Percentiles rank a stretch among this genome's conserved stretches.
Evolutionary conservation across 257 asterid genomes (phyloP).

Genomic region (Nicotiana sylvestris): DNA sequence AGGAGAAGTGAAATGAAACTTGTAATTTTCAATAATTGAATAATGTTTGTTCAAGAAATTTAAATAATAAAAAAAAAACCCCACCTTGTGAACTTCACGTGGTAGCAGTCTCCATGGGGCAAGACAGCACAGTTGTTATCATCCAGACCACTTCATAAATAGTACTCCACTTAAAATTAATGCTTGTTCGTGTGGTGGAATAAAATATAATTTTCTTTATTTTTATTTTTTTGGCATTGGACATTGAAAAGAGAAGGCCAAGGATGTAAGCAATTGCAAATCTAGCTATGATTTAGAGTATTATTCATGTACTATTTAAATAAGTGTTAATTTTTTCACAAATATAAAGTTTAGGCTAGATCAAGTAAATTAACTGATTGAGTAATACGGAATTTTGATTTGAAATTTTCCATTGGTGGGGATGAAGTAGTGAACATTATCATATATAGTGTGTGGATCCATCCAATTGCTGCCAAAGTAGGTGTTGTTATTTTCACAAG

Average conservation of each 20-base stretch:
- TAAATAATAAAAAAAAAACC: not conserved
- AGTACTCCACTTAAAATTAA: not conserved
- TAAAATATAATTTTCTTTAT: too few relatives aligned
- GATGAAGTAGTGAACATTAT: not conserved
- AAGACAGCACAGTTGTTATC: constrained; percentile 15
- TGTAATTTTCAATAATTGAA: not conserved
- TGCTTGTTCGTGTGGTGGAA: not conserved
- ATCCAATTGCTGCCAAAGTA: not conserved
- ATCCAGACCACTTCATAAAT: not conserved
- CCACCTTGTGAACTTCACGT: constrained; percentile 41
- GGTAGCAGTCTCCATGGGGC: constrained; percentile 32
- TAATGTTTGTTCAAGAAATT: not conserved
- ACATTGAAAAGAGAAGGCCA: not conserved
- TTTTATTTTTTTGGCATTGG: not conserved
- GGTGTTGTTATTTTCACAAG: not conserved
- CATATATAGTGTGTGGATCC: not conserved
- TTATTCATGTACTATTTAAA: too few relatives aligned
- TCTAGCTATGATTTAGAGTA: too few relatives aligned
- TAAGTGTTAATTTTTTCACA: too few relatives aligned
- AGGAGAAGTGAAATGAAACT: not conserved
- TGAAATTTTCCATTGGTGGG: not conserved
- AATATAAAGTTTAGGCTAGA: too few relatives aligned
- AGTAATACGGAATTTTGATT: not conserved
- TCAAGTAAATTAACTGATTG: not conserved
- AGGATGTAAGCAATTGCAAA: not conserved